These are phyloP conservation scores for Coemansia biformis DNA, from an alignment of 192 early-diverging fungal genomes.

Conservation along the genomic window DNA sequence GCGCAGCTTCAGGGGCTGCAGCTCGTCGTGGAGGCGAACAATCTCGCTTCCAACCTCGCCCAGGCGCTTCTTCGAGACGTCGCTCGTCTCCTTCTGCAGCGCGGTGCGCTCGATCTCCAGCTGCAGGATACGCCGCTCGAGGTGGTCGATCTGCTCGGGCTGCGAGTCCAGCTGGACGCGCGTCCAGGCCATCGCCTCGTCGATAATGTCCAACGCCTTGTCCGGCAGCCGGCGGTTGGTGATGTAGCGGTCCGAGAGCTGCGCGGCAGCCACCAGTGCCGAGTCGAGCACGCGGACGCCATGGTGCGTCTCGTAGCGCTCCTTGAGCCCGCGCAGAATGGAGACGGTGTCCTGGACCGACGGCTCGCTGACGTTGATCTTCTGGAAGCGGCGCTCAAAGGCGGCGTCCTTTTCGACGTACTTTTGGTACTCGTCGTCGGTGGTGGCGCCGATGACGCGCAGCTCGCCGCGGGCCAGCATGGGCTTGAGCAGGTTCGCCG, in stretches of 20 bases:
- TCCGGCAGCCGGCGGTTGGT: slow-evolving; percentile 74
- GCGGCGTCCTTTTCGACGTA: slow-evolving; percentile 84
- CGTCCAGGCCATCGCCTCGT: slow-evolving; percentile 94
- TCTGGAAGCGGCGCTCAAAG: slow-evolving; percentile 76
- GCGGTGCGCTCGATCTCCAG: slow-evolving; percentile 95
- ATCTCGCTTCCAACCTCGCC: slow-evolving; percentile 79
- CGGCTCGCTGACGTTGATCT: slow-evolving; percentile 68
- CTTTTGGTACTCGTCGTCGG: slow-evolving; percentile 90
- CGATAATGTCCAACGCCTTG: slow-evolving; percentile 80
- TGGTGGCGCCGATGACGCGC: slow-evolving; percentile 94
- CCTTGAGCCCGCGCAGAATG: slow-evolving; percentile 73
- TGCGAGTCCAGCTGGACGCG: slow-evolving; percentile 95
- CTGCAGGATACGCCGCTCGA: slow-evolving; percentile 90
- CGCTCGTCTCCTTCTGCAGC: slow-evolving; percentile 87
- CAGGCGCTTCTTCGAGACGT: slow-evolving; percentile 72
- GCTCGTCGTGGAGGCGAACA: slow-evolving; percentile 71
- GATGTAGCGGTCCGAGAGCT: slow-evolving; percentile 69
- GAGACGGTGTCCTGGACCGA: slow-evolving; percentile 70
- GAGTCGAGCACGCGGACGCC: slow-evolving; percentile 67
- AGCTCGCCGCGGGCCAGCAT: slow-evolving; percentile 97
- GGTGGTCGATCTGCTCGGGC: slow-evolving; percentile 91
- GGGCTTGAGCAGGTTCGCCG: slow-evolving; percentile 95
- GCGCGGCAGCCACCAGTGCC: slow-evolving; percentile 69
- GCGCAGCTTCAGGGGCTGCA: slow-evolving; percentile 80
- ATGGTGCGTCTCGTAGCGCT: slow-evolving; percentile 73